Evolutionary conservation across 75 land plant species (phyloP), one percentile per base, ranked within the genome.

Genomic region (Selaginella tamariscina): DNA sequence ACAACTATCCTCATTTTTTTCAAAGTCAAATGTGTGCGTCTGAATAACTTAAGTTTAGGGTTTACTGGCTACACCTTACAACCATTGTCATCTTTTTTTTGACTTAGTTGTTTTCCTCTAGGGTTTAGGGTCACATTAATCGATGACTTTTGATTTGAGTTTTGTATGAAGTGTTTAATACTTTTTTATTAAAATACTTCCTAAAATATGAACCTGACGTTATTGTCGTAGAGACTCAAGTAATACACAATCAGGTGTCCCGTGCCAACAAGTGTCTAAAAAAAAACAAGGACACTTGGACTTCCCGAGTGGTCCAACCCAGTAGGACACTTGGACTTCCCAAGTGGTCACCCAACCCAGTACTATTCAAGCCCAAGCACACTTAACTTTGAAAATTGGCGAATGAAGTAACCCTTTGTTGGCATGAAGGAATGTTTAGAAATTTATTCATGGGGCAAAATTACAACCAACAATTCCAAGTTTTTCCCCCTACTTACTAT

Each of bases 271-370:
- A 39, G 49, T 39, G 49, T 39, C 11, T 39, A 39, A 39, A 5
- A 5, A 39, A 39, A 39, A 39, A 39, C 11, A 5, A 39, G 49
- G 49, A 39, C 49, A 39, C 49, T 39, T 39, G 49, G 49, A 39
- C 49, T 39, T 39, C 49, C 49, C 49, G 49, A 39, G 49, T 39
- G 49, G 49, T 39, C 49, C 49, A 39, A 39, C 49, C 49, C 49
- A 39, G 49, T 39, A 39, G n/a, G n/a, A n/a, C n/a, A n/a, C n/a
- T n/a, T n/a, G n/a, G n/a, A n/a, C n/a, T n/a, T n/a, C n/a, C n/a
- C n/a, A n/a, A n/a, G n/a, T n/a, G n/a, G n/a, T n/a, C n/a, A n/a
- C n/a, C n/a, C n/a, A n/a, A n/a, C n/a, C n/a, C n/a, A n/a, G n/a
- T n/a, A n/a, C n/a, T n/a, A n/a, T n/a, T n/a, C n/a, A n/a, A n/a